Evolutionary conservation across 345 rosid species (phyloP), one percentile per base, ranked within the genome.

Genomic region (Brassica napus): DNA sequence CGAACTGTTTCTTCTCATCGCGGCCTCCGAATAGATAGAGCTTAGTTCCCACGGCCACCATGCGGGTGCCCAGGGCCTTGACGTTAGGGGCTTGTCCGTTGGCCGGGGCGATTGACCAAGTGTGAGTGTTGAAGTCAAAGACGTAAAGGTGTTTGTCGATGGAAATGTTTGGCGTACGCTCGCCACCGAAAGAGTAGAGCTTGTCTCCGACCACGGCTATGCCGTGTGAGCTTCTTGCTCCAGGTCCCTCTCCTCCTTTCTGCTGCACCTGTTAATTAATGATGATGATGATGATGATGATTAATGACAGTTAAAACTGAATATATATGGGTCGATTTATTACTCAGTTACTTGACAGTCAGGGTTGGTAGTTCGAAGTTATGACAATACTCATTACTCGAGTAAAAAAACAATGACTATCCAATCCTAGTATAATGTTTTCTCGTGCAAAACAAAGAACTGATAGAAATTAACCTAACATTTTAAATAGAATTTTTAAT

Each of bases 161-260:
- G 42, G 10, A 8, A 37, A 37, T 8, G 10, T 37, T 37, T 6
- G 37, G 14, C 10, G 0, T 9, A 8, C 68, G 11, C 68, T 76
- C 79, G 34, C 79, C 79, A 0, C 74, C 80, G 58, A 59, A 77
- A 16, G 55, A 14, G 64, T 70, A 77, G 6, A 70, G 63, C 35
- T 77, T 70, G 58, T 77, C 69, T 26, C 80, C 68, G 9, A 76
- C 4, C 30, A 69, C 67, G 0, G 61, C 68, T 21, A 76, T 42
- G 67, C 58, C 49, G 23, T 76, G 80, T 76, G 74, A 15, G 44
- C 74, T 3, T 69, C 80, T 76, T 0, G n/a, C 10, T 42, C 68
- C 74, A 4, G 74, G 80, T 16, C 5, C 1, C 0, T 11, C 16
- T 16, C 6, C 63, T 74, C 49, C 68, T 34, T 42, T 9, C 60